Evolutionary conservation across 2,329 filamentous ascomycete species (phyloP), one percentile per base, ranked within the genome.

Genomic region (Apiospora hydei): DNA sequence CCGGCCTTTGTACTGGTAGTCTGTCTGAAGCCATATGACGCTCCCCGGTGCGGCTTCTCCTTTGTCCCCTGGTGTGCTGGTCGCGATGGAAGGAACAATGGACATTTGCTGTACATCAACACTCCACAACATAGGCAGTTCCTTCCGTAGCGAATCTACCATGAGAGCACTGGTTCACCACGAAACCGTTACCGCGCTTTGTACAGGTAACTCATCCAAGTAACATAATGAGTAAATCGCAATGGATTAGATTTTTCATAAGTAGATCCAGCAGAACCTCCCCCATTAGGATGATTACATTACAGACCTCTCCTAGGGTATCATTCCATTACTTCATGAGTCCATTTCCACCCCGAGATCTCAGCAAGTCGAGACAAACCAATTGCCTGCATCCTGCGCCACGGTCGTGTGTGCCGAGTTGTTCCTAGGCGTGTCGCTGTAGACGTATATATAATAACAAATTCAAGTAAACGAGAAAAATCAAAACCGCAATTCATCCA

Each of bases 231-330:
- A 30, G 34, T 64, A 41, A n/a, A n/a, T 14, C 21, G 57, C 21
- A 30, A 41, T 41, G 57, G 34, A 64, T n/a, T 64, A 41, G 7
- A 64, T 24, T 41, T n/a, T 41, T 61, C 16, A 64, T 64, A 51
- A 51, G n/a, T 24, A 64, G 34, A 41, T 41, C 57, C 34, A 64
- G 30, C 57, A 21, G 34, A 64, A 64, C 57, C 34, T 41, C 57
- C 30, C 30, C 57, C 18, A 41, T 64, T 41, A 64, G 34, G 57
- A 64, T 8, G 57, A 64, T 41, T 41, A 64, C 57, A 64, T 41
- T 64, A 64, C 57, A 64, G 57, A 41, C 57, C 57, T 64, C 30
- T 64, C 57, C 57, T 41, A 64, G 57, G 57, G 57, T 64, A 64
- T 64, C 57, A 64, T 64, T 64, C 57, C 57, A 41, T 64, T 30